Conservation (phyloP, 1,284 basidiomycete genomes). For the Naganishia sp. region DNA sequence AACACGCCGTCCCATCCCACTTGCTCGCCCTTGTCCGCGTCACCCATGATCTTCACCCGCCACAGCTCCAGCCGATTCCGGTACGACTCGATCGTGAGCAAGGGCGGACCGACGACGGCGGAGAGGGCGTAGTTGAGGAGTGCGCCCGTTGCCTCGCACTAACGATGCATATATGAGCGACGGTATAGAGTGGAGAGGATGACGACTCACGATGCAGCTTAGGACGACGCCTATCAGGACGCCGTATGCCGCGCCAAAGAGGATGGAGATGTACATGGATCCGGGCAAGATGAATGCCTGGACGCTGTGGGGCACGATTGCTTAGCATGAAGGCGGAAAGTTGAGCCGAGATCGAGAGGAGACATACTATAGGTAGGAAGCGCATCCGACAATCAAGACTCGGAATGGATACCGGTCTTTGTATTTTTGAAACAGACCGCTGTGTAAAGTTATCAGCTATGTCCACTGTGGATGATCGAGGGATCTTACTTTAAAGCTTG, state of each 20-base stretch:
- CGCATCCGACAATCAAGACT: slow-evolving; percentile 77
- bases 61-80: slow-evolving; percentile 51
- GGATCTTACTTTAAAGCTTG: slow-evolving; percentile 68
- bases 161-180: not conserved
- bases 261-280: slow-evolving; percentile 96
- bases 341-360: slow-evolving; percentile 41
- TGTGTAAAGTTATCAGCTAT: slow-evolving; percentile 26
- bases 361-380: slow-evolving; percentile 86
- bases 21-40: slow-evolving; percentile 46
- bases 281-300: slow-evolving; percentile 97
- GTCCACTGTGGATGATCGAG: slow-evolving; percentile 2
- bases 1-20: slow-evolving; percentile 51
- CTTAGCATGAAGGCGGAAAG: slow-evolving; percentile 1
- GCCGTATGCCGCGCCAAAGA: slow-evolving; percentile 95
- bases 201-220: slow-evolving; percentile 68
- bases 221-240: slow-evolving; percentile 83
- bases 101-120: slow-evolving; percentile 81
- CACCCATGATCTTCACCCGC: slow-evolving; percentile 54
- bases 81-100: slow-evolving; percentile 82
- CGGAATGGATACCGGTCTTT: slow-evolving; percentile 77
- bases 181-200: no score
- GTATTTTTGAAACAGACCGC: slow-evolving; percentile 78
- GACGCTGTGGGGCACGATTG: slow-evolving; percentile 60
- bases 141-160: slow-evolving; percentile 85
- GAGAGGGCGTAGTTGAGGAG: slow-evolving; percentile 91